These are phyloP conservation scores for Phialocephala subalpina DNA, from an alignment of 2,329 filamentous ascomycete species.

Conservation along the genomic window DNA sequence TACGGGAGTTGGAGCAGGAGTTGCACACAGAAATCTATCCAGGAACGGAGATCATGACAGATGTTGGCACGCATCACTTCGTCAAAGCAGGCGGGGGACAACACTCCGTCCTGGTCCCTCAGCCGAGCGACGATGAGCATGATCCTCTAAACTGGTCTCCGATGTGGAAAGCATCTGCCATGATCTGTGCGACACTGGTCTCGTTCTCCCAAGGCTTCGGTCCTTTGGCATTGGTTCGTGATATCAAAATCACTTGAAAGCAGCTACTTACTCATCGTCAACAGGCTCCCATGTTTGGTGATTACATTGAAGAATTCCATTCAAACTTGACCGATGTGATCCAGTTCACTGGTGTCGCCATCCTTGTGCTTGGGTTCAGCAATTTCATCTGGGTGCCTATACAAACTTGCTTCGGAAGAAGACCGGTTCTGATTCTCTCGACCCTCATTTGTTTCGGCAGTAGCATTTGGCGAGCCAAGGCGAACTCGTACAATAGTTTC, in stretches of 20 bases:
- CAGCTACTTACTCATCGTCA: slow-evolving; percentile 9
- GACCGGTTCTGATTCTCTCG: slow-evolving; percentile 55
- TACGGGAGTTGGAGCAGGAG: slow-evolving; percentile 41
- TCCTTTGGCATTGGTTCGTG: slow-evolving; percentile 49
- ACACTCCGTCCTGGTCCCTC: slow-evolving; percentile 57
- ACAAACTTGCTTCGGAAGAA: slow-evolving; percentile 55
- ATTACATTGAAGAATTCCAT: slow-evolving; percentile 63
- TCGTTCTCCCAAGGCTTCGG: slow-evolving; percentile 52
- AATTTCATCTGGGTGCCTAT: slow-evolving; percentile 61
- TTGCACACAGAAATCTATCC: slow-evolving; percentile 43
- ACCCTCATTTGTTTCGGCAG: slow-evolving; percentile 52
- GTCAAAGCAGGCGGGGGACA: slow-evolving; percentile 58
- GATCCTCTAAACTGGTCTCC: slow-evolving; percentile 58
- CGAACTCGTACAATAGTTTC: slow-evolving; percentile 65
- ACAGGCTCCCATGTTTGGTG: slow-evolving; percentile 62
- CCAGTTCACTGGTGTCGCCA: slow-evolving; percentile 57
- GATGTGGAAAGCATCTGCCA: slow-evolving; percentile 52
- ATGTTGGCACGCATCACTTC: slow-evolving; percentile 70
- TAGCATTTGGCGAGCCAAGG: slow-evolving; percentile 61
- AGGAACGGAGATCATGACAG: slow-evolving; percentile 50
- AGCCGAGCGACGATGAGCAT: slow-evolving; percentile 55
- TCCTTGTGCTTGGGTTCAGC: slow-evolving; percentile 57
- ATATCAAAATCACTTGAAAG: not conserved
- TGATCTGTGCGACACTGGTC: slow-evolving; percentile 47
- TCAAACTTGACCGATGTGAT: slow-evolving; percentile 58